Base-by-base conservation (phyloP, 1,284 basidiomycete genomes). In the Tilletia caries region DNA sequence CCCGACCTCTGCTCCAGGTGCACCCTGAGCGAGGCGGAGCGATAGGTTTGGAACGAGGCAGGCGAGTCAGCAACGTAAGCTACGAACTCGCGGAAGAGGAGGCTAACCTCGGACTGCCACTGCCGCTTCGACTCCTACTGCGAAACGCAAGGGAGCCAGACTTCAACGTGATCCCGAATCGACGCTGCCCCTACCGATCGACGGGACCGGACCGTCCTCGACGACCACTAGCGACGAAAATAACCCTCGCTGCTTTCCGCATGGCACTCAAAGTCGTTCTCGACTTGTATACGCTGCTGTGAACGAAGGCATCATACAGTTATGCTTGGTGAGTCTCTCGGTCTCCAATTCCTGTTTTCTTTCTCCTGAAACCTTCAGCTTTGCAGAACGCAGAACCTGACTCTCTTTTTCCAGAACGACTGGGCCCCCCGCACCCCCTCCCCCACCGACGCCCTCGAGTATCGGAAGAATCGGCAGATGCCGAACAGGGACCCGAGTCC, bases 281-380 rank as follows among this genome's bases (percentile, higher is more conserved):
- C 64, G 92, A 96, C 68, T 86, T 98, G n/a, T n/a, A 25, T 98
- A 98, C 84, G 95, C 96, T 81, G 94, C 93, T 2, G 91, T 93
- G 71, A 99, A 99, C 79, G 95, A 99, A 82, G 95, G 95, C 69
- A 92, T 98, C 64, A 96, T 97, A 85, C 98, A 98, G n/a, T n/a
- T 83, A 90, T 98, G 44, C 75, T 82, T 37, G 67, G 70, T 69
- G 32, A 41, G 67, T 60, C n/a, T n/a, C n/a, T n/a, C n/a, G 18
- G 8, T 15, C 25, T 23, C 1, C 0, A 5, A 4, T 2, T 5
- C 29, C 6, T 37, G 15, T n/a, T n/a, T n/a, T n/a, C n/a, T n/a
- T n/a, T n/a, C n/a, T n/a, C n/a, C n/a, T n/a, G n/a, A n/a, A n/a
- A n/a, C n/a, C n/a, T n/a, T n/a, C n/a, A n/a, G 10, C 8, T 2